These are phyloP conservation scores for Puccinia horiana DNA, from an alignment of 1,284 basidiomycete genomes.

Conservation along the genomic window DNA sequence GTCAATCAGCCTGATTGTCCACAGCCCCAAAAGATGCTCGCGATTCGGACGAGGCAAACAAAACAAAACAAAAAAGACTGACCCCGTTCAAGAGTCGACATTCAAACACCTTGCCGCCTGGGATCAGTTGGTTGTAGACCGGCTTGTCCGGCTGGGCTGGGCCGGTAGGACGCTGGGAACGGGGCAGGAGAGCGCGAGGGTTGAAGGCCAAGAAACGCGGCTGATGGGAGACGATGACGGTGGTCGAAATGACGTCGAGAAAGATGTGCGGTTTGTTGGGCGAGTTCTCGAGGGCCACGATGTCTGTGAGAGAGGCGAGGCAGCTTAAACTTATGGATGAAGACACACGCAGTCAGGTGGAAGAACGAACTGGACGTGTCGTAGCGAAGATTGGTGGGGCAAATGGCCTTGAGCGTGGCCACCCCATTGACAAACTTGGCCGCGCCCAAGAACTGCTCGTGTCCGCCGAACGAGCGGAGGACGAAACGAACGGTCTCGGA, in stretches of 20 bases:
- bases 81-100: conserved; percentile 27
- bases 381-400: conserved; percentile 15
- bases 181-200: background rate
- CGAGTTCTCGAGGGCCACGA: conserved; percentile 20
- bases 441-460: conserved; percentile 15
- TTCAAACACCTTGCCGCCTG: conserved; percentile 3
- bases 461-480: conserved; percentile 20
- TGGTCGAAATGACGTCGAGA: conserved; percentile 21
- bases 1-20: background rate
- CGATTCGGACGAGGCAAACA: no score
- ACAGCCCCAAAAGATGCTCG: background rate
- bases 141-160: background rate
- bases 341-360: background rate
- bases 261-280: conserved; percentile 14
- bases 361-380: conserved; percentile 24
- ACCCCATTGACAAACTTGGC: conserved; percentile 28
- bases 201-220: background rate
- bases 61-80: background rate
- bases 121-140: conserved; percentile 13
- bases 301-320: background rate
- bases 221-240: conserved; percentile 20
- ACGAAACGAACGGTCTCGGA: conserved; percentile 13
- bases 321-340: background rate
- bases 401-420: conserved; percentile 15
- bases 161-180: background rate